Evolutionary conservation across 31 red algal species (phyloP).

Genomic region (Asparagopsis taxiformis): DNA sequence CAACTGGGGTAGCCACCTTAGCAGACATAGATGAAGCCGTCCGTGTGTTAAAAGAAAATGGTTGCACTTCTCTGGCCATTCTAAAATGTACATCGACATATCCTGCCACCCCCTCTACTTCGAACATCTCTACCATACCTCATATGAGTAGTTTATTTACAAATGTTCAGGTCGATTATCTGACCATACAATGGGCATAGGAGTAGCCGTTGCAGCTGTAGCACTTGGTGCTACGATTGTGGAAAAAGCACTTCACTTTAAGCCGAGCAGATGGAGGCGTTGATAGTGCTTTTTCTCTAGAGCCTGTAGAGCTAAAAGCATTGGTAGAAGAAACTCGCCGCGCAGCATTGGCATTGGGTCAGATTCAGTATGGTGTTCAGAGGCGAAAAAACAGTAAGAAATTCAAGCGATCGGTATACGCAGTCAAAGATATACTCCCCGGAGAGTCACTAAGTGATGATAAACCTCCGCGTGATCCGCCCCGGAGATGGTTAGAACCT

Average conservation of each 20-base stretch:
- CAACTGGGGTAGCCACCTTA: slow-evolving; percentile 2
- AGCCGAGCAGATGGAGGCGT: slow-evolving; percentile 4
- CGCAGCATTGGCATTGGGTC: too few relatives aligned
- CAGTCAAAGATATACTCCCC: too few relatives aligned
- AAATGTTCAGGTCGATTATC: not conserved
- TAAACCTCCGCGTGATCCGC: too few relatives aligned
- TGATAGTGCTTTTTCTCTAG: slow-evolving; percentile 5
- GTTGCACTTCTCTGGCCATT: not conserved
- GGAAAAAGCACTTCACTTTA: slow-evolving; percentile 8
- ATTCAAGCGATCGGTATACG: too few relatives aligned
- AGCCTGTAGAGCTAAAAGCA: slow-evolving; percentile 6
- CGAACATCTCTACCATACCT: too few relatives aligned
- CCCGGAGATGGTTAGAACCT: too few relatives aligned
- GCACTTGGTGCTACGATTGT: not conserved
- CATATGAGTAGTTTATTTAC: not conserved
- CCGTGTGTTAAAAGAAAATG: not conserved
- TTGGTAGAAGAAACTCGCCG: too few relatives aligned
- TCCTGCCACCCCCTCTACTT: too few relatives aligned
- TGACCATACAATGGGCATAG: slow-evolving; percentile 9
- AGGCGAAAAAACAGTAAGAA: too few relatives aligned
- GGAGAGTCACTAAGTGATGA: too few relatives aligned
- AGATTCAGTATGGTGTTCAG: too few relatives aligned
- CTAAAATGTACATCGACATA: not conserved
- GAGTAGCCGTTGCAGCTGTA: not conserved
- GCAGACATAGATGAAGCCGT: not conserved